phyloP scores from a whole-genome alignment of 495 filamentous ascomycete genomes.

The Apodospora peruviana region DNA sequence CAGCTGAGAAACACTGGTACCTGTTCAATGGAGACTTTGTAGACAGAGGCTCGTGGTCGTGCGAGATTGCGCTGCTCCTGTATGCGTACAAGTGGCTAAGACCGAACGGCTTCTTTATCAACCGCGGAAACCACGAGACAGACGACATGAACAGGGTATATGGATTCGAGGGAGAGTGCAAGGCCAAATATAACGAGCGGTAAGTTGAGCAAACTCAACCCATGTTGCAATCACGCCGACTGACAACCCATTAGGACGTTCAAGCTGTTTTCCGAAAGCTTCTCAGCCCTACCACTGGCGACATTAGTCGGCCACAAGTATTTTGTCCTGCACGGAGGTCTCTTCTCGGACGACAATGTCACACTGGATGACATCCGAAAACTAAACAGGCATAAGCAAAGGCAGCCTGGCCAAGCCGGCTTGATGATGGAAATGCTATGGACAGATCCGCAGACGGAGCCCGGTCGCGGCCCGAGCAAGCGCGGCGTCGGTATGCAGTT shows the following conservation, averaged over 20 bases:
- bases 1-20: constrained; percentile 79
- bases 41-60: constrained; percentile 95
- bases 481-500: constrained; percentile 95
- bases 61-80: constrained; percentile 86
- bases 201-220: constrained; percentile 9
- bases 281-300: constrained; percentile 89
- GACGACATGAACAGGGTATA: constrained; percentile 99
- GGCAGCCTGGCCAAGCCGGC: constrained; percentile 90
- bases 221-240: not conserved
- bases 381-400: constrained; percentile 83
- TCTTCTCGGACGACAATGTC: constrained; percentile 96
- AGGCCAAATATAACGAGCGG: constrained; percentile 93
- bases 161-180: constrained; percentile 97
- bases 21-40: constrained; percentile 99
- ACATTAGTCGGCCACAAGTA: constrained; percentile 89
- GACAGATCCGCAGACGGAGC: constrained; percentile 87
- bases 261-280: constrained; percentile 97
- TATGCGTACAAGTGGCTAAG: constrained; percentile 97
- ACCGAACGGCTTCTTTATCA: constrained; percentile 85
- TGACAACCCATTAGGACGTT: constrained; percentile 51
- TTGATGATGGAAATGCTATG: constrained; percentile 99
- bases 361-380: constrained; percentile 90
- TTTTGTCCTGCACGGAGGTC: constrained; percentile 88
- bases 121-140: constrained; percentile 98
- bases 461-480: constrained; percentile 91